Evolutionary conservation across 352 stramenopile genomes (phyloP).

Genomic region (Pythium chondricola): DNA sequence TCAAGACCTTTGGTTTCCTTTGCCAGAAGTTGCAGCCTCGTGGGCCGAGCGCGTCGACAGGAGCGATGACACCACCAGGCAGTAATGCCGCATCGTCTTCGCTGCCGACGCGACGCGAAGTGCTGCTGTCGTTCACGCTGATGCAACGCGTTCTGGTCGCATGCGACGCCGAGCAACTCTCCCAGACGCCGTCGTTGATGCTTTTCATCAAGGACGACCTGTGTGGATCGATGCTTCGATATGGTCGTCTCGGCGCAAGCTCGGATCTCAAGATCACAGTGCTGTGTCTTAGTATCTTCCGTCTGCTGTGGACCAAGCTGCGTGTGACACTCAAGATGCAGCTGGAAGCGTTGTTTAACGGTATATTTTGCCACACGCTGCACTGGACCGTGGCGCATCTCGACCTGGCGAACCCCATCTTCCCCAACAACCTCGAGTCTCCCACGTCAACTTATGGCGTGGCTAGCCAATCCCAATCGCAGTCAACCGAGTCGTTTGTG

Average conservation of each 20-base stretch:
- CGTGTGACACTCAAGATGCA: conserved; percentile 74
- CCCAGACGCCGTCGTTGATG: conserved; percentile 57
- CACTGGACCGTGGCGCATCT: conserved; percentile 65
- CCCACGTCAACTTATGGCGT: background rate
- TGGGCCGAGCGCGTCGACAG: background rate
- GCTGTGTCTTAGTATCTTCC: conserved; percentile 54
- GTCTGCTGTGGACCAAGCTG: conserved; percentile 72
- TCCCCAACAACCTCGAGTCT: conserved; percentile 33
- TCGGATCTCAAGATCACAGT: conserved; percentile 47
- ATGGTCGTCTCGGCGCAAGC: conserved; percentile 58
- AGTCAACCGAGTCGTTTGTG: background rate
- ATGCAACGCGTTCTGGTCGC: conserved; percentile 46
- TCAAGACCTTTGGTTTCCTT: conserved; percentile 77
- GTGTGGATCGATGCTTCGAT: conserved; percentile 64
- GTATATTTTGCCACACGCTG: conserved; percentile 59
- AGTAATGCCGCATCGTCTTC: background rate
- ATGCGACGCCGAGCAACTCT: conserved; percentile 45
- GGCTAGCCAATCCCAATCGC: no score
- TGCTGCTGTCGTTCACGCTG: conserved; percentile 66
- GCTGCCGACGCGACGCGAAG: conserved; percentile 37
- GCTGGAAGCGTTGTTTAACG: conserved; percentile 67
- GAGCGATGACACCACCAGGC: background rate
- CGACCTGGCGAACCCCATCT: conserved; percentile 53
- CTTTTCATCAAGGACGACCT: conserved; percentile 83
- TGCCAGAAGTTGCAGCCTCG: conserved; percentile 65